Base-by-base conservation (phyloP, 371 early-diverging fungal genomes). In the Funneliformis caledonium region DNA sequence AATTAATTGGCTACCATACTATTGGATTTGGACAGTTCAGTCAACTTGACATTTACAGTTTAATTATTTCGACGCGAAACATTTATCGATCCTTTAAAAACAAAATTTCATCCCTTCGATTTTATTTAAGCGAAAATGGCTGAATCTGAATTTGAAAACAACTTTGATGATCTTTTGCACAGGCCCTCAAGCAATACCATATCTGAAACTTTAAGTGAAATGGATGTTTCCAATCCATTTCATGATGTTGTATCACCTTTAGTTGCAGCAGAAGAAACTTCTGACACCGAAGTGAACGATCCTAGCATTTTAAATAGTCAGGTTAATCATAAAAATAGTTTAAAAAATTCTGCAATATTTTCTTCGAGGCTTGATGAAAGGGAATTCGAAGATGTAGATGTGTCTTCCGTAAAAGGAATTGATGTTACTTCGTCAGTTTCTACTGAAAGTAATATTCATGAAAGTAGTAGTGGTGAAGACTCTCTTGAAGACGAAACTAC, bases 191-290 rank as follows among this genome's bases (percentile, higher is more conserved):
- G n/a, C 37, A 78, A 78, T 78, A 72, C 68, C 16, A 79, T 79
- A 67, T 79, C 80, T 26, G 80, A 79, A 22, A 79, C 72, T 59
- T 60, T 79, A 59, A 79, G 45, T 59, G 43, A 68, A 42, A 72
- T 79, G 19, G 80, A 79, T 26, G 52, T 79, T 19, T 79, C 80
- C 8, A 79, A 79, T 48, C 80, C 80, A n/a, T 79, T 79, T 72
- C 59, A 43, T 52, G 80, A 79, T 59, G 80, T 59, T 12, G 26
- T 79, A 6, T 79, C 80, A 12, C 70, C 72, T 47, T 61, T 70
- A 9, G 48, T 72, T 22, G 52, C 52, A 14, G 31, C 72, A 33
- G 52, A 43, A 31, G n/a, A 10, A 12, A 31, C 33, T n/a, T 42
- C 70, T 22, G 16, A 43, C n/a, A 69, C n/a, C 4, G 31, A 33